Percentiles rank a stretch among this genome's conserved stretches.
These are phyloP conservation scores for Digitaria exilis DNA, from an alignment of 202 grass and related monocot genomes.

Conservation along the genomic window DNA sequence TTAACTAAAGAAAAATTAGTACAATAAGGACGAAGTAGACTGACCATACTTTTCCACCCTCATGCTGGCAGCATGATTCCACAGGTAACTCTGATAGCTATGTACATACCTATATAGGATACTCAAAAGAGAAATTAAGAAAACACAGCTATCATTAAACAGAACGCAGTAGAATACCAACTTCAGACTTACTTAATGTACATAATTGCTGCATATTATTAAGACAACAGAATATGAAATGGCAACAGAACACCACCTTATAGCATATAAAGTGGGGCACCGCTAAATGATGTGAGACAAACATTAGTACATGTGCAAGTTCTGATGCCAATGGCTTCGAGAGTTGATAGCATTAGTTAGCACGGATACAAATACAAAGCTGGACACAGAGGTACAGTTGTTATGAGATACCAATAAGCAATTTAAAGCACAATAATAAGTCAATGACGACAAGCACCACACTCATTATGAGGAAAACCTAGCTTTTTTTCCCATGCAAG, in stretches of 20 bases:
- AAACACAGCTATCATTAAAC: conserved; percentile 20
- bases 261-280: neutral
- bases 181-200: neutral
- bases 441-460: neutral
- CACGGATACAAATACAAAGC: neutral
- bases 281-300: conserved; percentile 17
- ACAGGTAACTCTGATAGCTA: conserved; percentile 97
- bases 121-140: conserved; percentile 13
- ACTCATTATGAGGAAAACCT: neutral
- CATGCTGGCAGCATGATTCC: conserved; percentile 95
- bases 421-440: neutral
- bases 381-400: neutral
- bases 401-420: neutral
- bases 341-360: neutral
- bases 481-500: neutral
- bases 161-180: conserved; percentile 7
- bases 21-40: conserved; percentile 43
- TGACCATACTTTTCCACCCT: conserved; percentile 95
- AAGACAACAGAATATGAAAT: conserved; percentile 13
- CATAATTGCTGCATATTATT: neutral
- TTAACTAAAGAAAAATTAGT: conserved; percentile 28
- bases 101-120: conserved; percentile 85
- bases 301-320: neutral
- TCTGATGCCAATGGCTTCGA: neutral
- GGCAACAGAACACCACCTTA: neutral